Evolutionary conservation across 2,329 filamentous ascomycete species (phyloP).

Genomic region (Fusarium marasasianum): DNA sequence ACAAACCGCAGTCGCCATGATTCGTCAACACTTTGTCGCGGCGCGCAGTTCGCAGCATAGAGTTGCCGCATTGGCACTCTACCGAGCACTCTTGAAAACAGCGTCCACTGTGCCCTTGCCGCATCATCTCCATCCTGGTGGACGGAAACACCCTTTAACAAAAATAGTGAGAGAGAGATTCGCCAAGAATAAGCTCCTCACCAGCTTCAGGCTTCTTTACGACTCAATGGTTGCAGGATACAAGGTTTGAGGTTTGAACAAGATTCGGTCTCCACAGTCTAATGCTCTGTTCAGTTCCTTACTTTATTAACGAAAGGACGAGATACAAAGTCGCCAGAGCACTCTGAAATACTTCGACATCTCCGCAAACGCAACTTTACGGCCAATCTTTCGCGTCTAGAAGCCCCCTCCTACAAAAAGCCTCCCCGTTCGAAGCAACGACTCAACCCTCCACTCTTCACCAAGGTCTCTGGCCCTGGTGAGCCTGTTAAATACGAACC

Average conservation of each 20-base stretch:
- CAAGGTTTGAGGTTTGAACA: conserved; percentile 54
- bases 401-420: not conserved
- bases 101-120: conserved; percentile 63
- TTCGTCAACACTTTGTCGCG: conserved; percentile 54
- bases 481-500: conserved; percentile 59
- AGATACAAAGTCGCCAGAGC: conserved; percentile 50
- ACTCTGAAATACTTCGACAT: conserved; percentile 53
- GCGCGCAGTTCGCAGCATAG: conserved; percentile 63
- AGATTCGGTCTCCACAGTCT: not conserved
- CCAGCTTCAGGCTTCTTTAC: conserved; percentile 67
- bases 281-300: conserved; percentile 49
- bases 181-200: conserved; percentile 65
- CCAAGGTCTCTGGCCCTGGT: conserved; percentile 47
- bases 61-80: conserved; percentile 72
- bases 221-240: conserved; percentile 75
- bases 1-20: conserved; percentile 33
- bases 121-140: conserved; percentile 48
- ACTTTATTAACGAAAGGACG: conserved; percentile 52
- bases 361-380: conserved; percentile 46
- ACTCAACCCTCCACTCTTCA: conserved; percentile 42
- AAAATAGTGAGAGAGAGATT: conserved; percentile 71
- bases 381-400: conserved; percentile 36
- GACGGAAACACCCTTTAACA: conserved; percentile 56
- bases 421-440: conserved; percentile 26
- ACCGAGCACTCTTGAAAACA: conserved; percentile 72